Conservation (phyloP, 306 rosid species). For the Vachellia pachyceras region DNA sequence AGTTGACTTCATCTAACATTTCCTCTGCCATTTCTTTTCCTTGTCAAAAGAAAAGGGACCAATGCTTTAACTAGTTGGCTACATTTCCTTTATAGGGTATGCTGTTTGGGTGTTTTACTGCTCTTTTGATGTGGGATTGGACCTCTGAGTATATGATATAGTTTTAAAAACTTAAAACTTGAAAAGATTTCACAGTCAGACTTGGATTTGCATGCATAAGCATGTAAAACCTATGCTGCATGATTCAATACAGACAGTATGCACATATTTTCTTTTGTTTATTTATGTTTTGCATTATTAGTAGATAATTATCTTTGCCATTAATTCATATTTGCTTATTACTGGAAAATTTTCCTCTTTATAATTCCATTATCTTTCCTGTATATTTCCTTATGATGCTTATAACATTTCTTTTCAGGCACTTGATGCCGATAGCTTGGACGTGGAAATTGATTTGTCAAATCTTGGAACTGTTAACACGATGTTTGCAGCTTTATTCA, state of each 20-base stretch:
- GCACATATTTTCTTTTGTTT: conserved; percentile 5
- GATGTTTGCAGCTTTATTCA: conserved; percentile 98
- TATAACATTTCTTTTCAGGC: conserved; percentile 65
- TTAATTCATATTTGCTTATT: neutral
- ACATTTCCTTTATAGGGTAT: conserved; percentile 11
- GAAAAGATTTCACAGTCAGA: neutral
- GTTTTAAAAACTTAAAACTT: neutral
- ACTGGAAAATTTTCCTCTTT: neutral
- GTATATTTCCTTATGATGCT: neutral
- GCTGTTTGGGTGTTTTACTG: conserved; percentile 14
- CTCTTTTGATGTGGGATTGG: conserved; percentile 7
- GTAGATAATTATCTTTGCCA: conserved; percentile 5
- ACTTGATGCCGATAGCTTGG: conserved; percentile 92
- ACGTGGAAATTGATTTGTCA: conserved; percentile 98
- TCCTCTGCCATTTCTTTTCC: neutral
- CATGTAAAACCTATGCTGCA: conserved; percentile 12
- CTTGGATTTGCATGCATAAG: conserved; percentile 13
- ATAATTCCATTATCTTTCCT: conserved; percentile 15
- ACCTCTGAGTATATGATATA: conserved; percentile 17
- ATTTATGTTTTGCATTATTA: conserved; percentile 15
- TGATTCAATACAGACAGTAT: conserved; percentile 7
- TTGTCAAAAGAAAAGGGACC: neutral
- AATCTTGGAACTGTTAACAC: conserved; percentile 99
- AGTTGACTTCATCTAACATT: neutral
- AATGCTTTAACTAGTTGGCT: neutral